A percentile compares a stretch with the other conserved stretches of the same genome.
phyloP scores from a whole-genome alignment of 2,329 filamentous ascomycete species.

The Pestalotiopsis sp. region DNA sequence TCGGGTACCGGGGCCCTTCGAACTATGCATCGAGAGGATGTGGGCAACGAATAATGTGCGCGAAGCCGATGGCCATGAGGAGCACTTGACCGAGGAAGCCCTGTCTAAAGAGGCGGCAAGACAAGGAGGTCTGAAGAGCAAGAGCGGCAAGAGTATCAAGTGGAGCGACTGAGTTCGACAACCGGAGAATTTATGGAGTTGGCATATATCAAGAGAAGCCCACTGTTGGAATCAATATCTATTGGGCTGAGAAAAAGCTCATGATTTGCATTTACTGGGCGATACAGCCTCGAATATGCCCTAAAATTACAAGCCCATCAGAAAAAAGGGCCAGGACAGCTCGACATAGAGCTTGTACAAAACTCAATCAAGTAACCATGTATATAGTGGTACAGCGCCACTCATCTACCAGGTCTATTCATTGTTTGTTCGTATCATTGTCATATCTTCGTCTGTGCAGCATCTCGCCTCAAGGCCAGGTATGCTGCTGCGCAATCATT shows the following conservation, averaged over 20 bases:
- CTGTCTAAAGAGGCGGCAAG: constrained; percentile 15
- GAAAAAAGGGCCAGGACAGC: neutral
- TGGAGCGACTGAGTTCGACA: constrained; percentile 33
- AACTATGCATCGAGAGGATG: constrained; percentile 80
- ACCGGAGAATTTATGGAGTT: neutral
- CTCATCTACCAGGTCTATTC: neutral
- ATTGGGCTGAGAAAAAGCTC: neutral
- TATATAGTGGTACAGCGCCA: constrained; percentile 1
- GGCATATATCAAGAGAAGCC: neutral
- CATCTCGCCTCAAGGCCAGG: constrained; percentile 54
- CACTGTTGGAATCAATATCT: neutral
- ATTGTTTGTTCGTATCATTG: neutral
- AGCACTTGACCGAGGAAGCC: neutral
- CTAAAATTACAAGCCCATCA: neutral
- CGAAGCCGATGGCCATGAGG: constrained; percentile 34
- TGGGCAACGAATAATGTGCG: constrained; percentile 80
- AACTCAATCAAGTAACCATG: neutral
- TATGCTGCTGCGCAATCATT: constrained; percentile 70
- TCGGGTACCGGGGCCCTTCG: constrained; percentile 83
- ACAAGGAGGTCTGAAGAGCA: constrained; percentile 40
- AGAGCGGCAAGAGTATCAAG: constrained; percentile 42
- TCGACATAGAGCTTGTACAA: constrained; percentile 10
- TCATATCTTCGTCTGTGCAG: constrained; percentile 25
- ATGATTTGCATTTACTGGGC: neutral
- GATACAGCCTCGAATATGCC: neutral